Conservation (phyloP, 768 basidiomycete genomes). For the Boletus bicolor region DNA sequence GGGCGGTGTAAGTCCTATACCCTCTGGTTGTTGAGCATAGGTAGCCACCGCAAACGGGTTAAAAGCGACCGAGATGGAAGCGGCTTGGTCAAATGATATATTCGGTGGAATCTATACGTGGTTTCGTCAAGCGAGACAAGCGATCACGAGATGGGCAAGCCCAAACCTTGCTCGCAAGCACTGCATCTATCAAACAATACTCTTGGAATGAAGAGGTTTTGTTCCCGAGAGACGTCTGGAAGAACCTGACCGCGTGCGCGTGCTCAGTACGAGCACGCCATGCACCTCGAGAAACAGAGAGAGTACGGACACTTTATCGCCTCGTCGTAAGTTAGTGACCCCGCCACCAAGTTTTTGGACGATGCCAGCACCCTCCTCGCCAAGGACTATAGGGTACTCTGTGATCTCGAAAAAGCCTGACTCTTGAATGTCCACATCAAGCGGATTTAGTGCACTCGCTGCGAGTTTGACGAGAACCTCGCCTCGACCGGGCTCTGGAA, state of each 20-base stretch:
- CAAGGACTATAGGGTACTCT: constrained; percentile 35
- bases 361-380: constrained; percentile 36
- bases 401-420: constrained; percentile 18
- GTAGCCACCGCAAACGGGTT: constrained; percentile 34
- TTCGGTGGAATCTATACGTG: constrained; percentile 30
- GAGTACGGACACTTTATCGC: constrained; percentile 27
- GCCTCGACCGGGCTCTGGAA: constrained; percentile 37
- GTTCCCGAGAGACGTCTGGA: constrained; percentile 3
- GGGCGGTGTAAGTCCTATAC: constrained; percentile 28
- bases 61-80: constrained; percentile 34
- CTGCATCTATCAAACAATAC: constrained; percentile 16
- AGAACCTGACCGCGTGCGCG: neutral
- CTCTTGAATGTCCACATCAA: constrained; percentile 27
- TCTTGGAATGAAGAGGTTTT: constrained; percentile 23
- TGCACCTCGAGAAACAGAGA: neutral
- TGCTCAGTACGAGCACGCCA: neutral
- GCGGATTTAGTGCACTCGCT: constrained; percentile 43
- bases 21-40: constrained; percentile 25
- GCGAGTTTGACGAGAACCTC: constrained; percentile 41
- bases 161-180: constrained; percentile 11
- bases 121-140: neutral
- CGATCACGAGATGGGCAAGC: neutral
- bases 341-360: constrained; percentile 35
- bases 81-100: constrained; percentile 35
- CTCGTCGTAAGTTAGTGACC: constrained; percentile 32